Base-by-base conservation (phyloP, 495 filamentous ascomycete species). In the Aspergillus ostianus region DNA sequence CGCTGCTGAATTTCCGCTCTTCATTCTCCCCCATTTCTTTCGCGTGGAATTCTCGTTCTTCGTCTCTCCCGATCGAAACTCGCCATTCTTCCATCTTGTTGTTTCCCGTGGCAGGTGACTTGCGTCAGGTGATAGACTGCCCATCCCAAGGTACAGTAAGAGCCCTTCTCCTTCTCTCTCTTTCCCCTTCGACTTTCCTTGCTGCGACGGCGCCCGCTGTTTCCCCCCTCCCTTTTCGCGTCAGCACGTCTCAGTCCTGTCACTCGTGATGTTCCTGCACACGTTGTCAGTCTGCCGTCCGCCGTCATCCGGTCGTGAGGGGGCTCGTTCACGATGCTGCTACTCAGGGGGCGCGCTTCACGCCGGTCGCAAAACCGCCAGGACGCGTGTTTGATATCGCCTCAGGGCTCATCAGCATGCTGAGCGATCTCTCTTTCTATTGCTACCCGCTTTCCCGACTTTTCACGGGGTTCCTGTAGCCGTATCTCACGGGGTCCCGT, bases 111-210 rank as follows among this genome's bases (percentile, higher is more conserved):
- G 76, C 76, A 78, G 76, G 77, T 80, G 76, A 80, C 77, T 77
- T 80, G 66, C 64, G 77, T 80, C 77, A 80, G 77, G 77, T 80
- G 77, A 80, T 80, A 80, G 70, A 77, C 61, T 70, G 67, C 71
- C 72, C 74, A 74, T 75, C 71, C 70, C 70, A 77, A 77, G 76
- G 75, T 76, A 80, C 73, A 41, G 36, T 41, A 41, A 41, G 36
- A 15, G 60, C 57, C 57, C 58, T 26, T 26, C 23, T 29, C 50
- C 51, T 27, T 9, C 53, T 44, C 44, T 59, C 47, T 56, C 41
- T 53, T 45, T 48, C 45, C 51, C 30, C 45, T 21, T 54, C 41
- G 36, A 59, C 55, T 57, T 47, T 20, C 44, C 45, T 59, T 48
- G 47, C 36, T 54, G 32, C 23, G 23, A 26, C 23, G 23, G 23